A percentile compares a stretch with the other conserved stretches of the same genome.
phyloP scores from a whole-genome alignment of 2,329 filamentous ascomycete genomes.

The Cladosporium sp. region DNA sequence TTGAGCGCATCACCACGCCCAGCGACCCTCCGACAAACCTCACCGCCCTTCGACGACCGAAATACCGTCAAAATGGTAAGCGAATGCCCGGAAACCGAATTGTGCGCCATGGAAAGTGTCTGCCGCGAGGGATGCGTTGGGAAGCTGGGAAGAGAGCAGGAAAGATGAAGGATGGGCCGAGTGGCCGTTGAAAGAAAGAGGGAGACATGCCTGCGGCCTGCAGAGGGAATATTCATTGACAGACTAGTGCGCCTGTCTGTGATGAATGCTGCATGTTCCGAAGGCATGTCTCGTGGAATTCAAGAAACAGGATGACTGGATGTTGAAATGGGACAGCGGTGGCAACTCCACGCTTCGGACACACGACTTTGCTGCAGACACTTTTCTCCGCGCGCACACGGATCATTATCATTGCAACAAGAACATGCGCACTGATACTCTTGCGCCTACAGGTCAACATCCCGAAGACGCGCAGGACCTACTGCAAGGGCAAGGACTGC shows the following conservation, averaged over 20 bases:
- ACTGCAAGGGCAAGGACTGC: conserved; percentile 96
- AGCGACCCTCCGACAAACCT: conserved; percentile 19
- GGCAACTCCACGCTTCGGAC: conserved; percentile 15
- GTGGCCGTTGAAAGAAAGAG: not conserved
- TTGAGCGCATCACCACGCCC: conserved; percentile 7
- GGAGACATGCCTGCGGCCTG: not conserved
- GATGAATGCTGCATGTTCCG: conserved; percentile 1
- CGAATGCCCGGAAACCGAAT: conserved; percentile 9
- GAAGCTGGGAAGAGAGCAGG: not conserved
- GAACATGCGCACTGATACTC: conserved; percentile 18
- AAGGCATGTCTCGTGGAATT: conserved; percentile 3
- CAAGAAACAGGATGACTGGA: conserved; percentile 19
- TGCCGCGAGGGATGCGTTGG: conserved; percentile 10
- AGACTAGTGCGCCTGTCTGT: conserved; percentile 5
- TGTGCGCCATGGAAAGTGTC: not conserved
- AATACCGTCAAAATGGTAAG: conserved; percentile 27
- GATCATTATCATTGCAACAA: conserved; percentile 11
- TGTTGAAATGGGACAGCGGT: conserved; percentile 11
- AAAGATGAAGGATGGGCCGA: not conserved
- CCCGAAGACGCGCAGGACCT: conserved; percentile 95
- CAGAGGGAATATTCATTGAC: not conserved
- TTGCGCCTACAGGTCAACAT: conserved; percentile 77
- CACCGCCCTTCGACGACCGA: conserved; percentile 20
- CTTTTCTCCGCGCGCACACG: conserved; percentile 18
- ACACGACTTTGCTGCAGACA: conserved; percentile 8